phyloP scores from a whole-genome alignment of 768 basidiomycete genomes.

The Mycena indigotica region DNA sequence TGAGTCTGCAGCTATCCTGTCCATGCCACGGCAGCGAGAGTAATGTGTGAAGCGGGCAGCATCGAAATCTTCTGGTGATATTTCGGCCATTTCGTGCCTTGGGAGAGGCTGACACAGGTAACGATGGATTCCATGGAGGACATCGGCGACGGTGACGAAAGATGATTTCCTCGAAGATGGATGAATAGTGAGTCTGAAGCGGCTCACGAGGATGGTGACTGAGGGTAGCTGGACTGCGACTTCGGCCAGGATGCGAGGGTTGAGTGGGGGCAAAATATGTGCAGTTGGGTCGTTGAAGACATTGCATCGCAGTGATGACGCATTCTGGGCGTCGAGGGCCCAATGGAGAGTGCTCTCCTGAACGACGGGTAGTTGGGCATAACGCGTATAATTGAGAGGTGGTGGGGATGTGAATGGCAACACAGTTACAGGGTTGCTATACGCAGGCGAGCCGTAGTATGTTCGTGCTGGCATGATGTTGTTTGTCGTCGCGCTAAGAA shows the following conservation, averaged over 20 bases:
- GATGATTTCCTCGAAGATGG: slow-evolving; percentile 23
- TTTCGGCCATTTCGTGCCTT: slow-evolving; percentile 34
- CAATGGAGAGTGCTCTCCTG: slow-evolving; percentile 7
- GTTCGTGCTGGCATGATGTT: neutral
- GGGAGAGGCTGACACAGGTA: slow-evolving; percentile 39
- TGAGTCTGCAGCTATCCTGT: slow-evolving; percentile 35
- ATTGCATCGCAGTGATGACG: slow-evolving; percentile 11
- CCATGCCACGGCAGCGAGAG: slow-evolving; percentile 32
- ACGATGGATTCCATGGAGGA: slow-evolving; percentile 43
- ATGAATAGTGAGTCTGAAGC: slow-evolving; percentile 24
- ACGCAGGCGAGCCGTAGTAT: neutral
- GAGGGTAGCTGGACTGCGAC: slow-evolving; percentile 26
- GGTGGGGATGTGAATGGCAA: slow-evolving; percentile 21
- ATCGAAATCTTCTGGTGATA: slow-evolving; percentile 24
- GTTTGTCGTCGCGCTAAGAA: neutral
- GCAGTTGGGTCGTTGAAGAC: slow-evolving; percentile 22
- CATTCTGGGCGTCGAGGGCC: slow-evolving; percentile 4
- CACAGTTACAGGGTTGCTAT: slow-evolving; percentile 9
- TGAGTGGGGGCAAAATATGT: slow-evolving; percentile 14
- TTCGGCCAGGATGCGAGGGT: slow-evolving; percentile 24
- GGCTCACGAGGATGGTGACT: slow-evolving; percentile 27
- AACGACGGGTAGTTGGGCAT: slow-evolving; percentile 12
- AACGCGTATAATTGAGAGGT: slow-evolving; percentile 18
- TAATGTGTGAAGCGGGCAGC: slow-evolving; percentile 37
- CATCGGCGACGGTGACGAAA: slow-evolving; percentile 39